Evolutionary conservation across 495 filamentous ascomycete genomes (phyloP).

Genomic region (Penicillium salamii): DNA sequence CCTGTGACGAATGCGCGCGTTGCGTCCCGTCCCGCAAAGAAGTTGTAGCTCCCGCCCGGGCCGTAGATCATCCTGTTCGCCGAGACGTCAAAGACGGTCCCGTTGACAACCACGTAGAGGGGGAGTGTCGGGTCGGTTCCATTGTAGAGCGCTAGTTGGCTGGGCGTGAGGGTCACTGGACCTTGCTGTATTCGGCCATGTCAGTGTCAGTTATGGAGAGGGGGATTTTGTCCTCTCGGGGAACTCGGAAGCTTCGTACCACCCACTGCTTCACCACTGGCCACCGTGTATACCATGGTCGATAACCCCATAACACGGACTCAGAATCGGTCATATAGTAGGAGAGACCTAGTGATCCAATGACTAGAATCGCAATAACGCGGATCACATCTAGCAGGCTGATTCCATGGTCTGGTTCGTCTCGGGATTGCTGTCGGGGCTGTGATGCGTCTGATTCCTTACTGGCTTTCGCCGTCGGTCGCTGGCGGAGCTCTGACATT

Average conservation of each 20-base stretch:
- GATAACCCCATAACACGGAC: conserved; percentile 64
- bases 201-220: not conserved
- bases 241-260: conserved; percentile 39
- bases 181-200: conserved; percentile 40
- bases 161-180: conserved; percentile 63
- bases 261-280: conserved; percentile 61
- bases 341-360: conserved; percentile 68
- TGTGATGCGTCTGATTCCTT: conserved; percentile 10
- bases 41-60: conserved; percentile 81
- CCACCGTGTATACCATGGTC: conserved; percentile 64
- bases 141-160: conserved; percentile 70
- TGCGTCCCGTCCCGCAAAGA: conserved; percentile 86
- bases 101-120: conserved; percentile 90
- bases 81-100: conserved; percentile 90
- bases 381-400: conserved; percentile 72
- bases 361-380: conserved; percentile 63
- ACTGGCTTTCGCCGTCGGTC: conserved; percentile 17
- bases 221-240: not conserved
- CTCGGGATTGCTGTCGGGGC: conserved; percentile 9
- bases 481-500: conserved; percentile 44
- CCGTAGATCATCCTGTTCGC: conserved; percentile 75
- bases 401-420: conserved; percentile 33
- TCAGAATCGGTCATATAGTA: conserved; percentile 76
- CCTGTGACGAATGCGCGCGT: conserved; percentile 93
- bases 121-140: conserved; percentile 72